Evolutionary conservation across 768 basidiomycete genomes (phyloP).

Genomic region (Tubosaeta sp.): DNA sequence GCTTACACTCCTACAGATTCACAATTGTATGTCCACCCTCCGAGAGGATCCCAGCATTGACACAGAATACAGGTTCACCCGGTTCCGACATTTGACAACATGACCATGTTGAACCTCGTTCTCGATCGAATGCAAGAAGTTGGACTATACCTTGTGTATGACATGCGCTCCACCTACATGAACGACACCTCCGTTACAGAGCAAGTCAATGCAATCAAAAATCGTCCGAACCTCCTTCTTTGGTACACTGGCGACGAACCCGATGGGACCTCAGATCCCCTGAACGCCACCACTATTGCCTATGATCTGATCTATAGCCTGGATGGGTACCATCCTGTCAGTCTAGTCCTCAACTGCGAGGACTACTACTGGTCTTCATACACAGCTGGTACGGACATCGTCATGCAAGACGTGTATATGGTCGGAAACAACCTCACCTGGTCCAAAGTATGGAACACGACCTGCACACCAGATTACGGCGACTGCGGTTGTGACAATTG

Average conservation of each 20-base stretch:
- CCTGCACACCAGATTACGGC: conserved; percentile 62
- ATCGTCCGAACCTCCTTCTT: conserved; percentile 61
- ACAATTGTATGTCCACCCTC: conserved; percentile 31
- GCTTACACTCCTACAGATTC: conserved; percentile 8
- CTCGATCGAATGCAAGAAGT: conserved; percentile 71
- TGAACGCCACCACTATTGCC: conserved; percentile 47
- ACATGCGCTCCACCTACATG: conserved; percentile 73
- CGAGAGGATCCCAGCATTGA: not conserved
- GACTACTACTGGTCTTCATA: conserved; percentile 61
- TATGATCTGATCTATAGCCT: conserved; percentile 56
- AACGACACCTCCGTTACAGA: conserved; percentile 57
- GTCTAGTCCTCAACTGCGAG: conserved; percentile 61
- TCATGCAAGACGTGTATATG: conserved; percentile 59
- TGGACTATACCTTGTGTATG: conserved; percentile 71
- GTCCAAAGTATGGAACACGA: conserved; percentile 56
- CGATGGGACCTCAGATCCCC: conserved; percentile 65
- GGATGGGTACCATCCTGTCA: conserved; percentile 65
- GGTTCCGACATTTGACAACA: conserved; percentile 59
- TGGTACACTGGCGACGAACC: conserved; percentile 78
- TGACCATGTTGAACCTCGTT: conserved; percentile 53
- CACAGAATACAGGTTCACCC: conserved; percentile 52
- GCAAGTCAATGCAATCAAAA: conserved; percentile 67
- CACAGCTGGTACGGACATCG: conserved; percentile 60
- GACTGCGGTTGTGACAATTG: conserved; percentile 76
- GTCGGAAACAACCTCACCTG: conserved; percentile 58